Conservation (phyloP, 1,139 yeast species). For the Zygoascus sp. region DNA sequence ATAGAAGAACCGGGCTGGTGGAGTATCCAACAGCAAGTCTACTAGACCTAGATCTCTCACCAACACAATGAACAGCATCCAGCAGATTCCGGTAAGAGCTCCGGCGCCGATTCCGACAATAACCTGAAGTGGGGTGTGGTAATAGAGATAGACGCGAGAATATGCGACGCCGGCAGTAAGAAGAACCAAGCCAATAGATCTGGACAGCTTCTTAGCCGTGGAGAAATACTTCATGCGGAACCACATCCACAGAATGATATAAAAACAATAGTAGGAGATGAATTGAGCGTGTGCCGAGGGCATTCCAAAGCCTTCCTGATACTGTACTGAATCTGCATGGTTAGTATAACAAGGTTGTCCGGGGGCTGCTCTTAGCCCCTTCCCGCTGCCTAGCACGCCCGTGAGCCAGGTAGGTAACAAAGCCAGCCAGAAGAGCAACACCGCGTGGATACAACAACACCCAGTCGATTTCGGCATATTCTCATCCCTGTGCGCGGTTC, state of each 20-base stretch:
- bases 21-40: slow-evolving; percentile 32
- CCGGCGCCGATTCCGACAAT: slow-evolving; percentile 69
- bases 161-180: slow-evolving; percentile 53
- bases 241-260: slow-evolving; percentile 49
- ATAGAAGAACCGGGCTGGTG: slow-evolving; percentile 33
- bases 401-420: too few relatives aligned
- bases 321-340: slow-evolving; percentile 5
- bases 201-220: slow-evolving; percentile 27
- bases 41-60: slow-evolving; percentile 36
- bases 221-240: slow-evolving; percentile 40
- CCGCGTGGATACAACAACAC: too few relatives aligned
- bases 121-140: slow-evolving; percentile 74
- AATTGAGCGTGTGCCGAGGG: slow-evolving; percentile 97
- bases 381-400: too few relatives aligned
- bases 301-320: slow-evolving; percentile 74
- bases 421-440: too few relatives aligned
- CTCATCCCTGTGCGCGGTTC: too few relatives aligned
- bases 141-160: slow-evolving; percentile 73
- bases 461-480: too few relatives aligned
- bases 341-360: too few relatives aligned
- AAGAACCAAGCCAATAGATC: slow-evolving; percentile 23
- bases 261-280: slow-evolving; percentile 78
- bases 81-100: slow-evolving; percentile 49
- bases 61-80: slow-evolving; percentile 51
- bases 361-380: too few relatives aligned